Percentiles rank a stretch among this genome's conserved stretches.
These are phyloP conservation scores for Tripidium arundinaceum DNA, from an alignment of 202 grass and related monocot species.

Conservation along the genomic window DNA sequence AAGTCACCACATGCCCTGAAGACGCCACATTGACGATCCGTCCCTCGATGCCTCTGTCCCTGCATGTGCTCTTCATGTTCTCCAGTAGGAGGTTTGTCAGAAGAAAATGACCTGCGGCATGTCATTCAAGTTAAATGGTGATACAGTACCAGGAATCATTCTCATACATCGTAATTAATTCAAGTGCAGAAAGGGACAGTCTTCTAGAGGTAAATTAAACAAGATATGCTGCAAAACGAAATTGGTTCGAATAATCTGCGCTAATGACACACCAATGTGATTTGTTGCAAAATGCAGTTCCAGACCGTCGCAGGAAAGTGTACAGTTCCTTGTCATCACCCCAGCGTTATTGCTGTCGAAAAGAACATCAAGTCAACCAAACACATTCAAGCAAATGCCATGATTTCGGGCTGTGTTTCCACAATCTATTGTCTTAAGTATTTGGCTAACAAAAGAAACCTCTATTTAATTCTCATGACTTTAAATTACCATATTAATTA, in stretches of 20 bases:
- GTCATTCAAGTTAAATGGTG: background rate
- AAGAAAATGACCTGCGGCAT: constrained; percentile 68
- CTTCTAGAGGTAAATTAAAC: background rate
- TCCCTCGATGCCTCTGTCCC: constrained; percentile 39
- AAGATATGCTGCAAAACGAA: background rate
- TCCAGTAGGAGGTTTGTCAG: constrained; percentile 68
- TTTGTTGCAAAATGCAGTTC: constrained; percentile 81
- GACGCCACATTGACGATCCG: constrained; percentile 69
- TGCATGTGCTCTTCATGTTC: constrained; percentile 59
- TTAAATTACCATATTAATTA: background rate
- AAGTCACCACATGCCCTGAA: constrained; percentile 44
- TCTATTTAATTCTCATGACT: background rate
- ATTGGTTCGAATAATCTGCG: background rate
- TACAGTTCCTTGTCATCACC: constrained; percentile 44
- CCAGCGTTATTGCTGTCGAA: constrained; percentile 70
- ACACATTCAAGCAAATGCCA: background rate
- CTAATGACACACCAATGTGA: constrained; percentile 39
- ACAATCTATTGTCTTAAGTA: too few species aligned
- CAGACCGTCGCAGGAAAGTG: constrained; percentile 49
- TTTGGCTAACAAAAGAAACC: too few species aligned
- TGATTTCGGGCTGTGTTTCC: too few species aligned
- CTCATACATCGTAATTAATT: background rate
- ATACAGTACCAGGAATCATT: background rate
- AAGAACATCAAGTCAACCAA: background rate
- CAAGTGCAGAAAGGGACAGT: background rate